Conservation (phyloP, 768 basidiomycete species). For the Megacollybia marginata region DNA sequence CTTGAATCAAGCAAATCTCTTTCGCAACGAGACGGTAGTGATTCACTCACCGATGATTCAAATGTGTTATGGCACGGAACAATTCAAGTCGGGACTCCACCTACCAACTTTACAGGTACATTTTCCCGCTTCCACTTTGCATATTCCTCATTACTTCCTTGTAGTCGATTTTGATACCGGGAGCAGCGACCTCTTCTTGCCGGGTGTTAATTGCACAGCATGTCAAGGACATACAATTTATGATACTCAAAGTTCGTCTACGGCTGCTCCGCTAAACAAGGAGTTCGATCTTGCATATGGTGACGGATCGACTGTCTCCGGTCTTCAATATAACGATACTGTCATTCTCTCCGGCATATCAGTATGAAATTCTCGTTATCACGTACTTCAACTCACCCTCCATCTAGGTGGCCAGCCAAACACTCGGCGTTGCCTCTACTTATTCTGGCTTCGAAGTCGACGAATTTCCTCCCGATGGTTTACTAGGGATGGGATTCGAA, state of each 20-base stretch:
- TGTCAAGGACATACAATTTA: neutral
- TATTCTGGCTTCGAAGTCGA: neutral
- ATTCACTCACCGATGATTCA: neutral
- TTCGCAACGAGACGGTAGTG: no score
- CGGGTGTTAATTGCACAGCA: neutral
- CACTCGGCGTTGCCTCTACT: neutral
- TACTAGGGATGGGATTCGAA: conserved; percentile 1
- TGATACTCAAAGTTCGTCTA: neutral
- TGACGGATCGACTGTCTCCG: neutral
- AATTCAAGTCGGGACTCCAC: neutral
- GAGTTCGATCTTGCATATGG: neutral
- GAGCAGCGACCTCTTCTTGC: neutral
- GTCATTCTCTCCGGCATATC: neutral
- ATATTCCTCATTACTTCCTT: neutral
- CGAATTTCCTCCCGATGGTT: neutral
- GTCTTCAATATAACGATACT: neutral
- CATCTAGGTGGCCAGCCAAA: conserved; percentile 17
- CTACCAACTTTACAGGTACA: neutral
- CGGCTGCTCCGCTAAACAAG: neutral
- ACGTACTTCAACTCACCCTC: conserved; percentile 11
- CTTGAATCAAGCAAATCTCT: no score
- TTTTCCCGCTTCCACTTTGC: neutral
- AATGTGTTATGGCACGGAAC: neutral
- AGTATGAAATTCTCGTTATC: neutral
- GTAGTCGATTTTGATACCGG: neutral